Evolutionary conservation across 108 stramenopile genomes (phyloP).

Genomic region (Conticribra guillardii): DNA sequence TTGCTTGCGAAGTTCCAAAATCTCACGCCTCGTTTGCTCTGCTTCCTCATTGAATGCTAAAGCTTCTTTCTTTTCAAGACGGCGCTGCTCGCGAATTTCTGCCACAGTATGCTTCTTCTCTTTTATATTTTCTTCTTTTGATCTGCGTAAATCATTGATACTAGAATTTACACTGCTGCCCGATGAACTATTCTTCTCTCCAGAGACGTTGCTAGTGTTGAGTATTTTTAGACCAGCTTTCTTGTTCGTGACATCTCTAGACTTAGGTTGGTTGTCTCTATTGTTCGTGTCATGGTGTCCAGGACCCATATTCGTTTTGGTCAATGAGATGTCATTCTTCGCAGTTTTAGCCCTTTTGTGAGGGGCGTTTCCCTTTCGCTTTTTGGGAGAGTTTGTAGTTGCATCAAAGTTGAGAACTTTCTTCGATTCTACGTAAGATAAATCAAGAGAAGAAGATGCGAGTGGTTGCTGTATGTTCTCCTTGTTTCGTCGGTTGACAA

Average conservation of each 20-base stretch:
- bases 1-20: conserved; percentile 62
- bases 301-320: too few species aligned
- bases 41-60: conserved; percentile 57
- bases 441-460: neutral
- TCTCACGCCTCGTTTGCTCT: conserved; percentile 63
- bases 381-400: conserved; percentile 4
- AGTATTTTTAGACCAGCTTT: conserved; percentile 9
- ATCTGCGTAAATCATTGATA: conserved; percentile 33
- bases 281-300: too few species aligned
- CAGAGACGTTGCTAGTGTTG: neutral
- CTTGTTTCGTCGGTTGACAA: conserved; percentile 21
- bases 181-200: neutral
- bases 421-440: neutral
- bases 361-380: conserved; percentile 8
- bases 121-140: conserved; percentile 35
- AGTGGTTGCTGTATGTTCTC: conserved; percentile 1
- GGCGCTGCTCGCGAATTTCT: conserved; percentile 64
- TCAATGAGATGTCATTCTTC: neutral
- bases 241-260: neutral
- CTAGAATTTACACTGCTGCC: conserved; percentile 32
- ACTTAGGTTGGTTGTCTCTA: neutral
- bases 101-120: conserved; percentile 35
- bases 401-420: conserved; percentile 30
- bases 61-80: conserved; percentile 60
- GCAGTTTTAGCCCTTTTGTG: neutral